These are phyloP conservation scores for Centaurea solstitialis DNA, from an alignment of 129 eudicot genomes.

Conservation along the genomic window DNA sequence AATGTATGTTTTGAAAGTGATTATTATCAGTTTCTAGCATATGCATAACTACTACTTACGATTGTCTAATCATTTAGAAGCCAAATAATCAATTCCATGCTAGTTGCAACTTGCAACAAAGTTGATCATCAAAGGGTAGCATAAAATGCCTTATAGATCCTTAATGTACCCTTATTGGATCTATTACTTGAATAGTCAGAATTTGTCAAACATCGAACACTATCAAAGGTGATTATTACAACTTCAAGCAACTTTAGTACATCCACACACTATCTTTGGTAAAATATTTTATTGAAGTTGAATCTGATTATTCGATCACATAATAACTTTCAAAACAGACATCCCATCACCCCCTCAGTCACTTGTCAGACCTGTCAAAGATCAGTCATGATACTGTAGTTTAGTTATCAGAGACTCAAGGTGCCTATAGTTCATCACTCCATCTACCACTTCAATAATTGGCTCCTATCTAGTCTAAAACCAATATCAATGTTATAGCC, in stretches of 20 bases:
- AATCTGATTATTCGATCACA: background rate
- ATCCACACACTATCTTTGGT: background rate
- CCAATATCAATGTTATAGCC: background rate
- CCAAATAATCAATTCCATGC: background rate
- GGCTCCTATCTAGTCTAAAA: background rate
- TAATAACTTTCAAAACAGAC: background rate
- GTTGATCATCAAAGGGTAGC: background rate
- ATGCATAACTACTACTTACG: background rate
- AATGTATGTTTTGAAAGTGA: background rate
- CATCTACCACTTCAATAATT: background rate
- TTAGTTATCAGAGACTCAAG: too few species aligned
- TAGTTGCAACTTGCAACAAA: background rate
- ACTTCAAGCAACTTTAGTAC: background rate
- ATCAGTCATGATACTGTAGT: background rate
- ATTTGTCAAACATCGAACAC: background rate
- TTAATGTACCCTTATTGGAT: background rate
- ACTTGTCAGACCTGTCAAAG: conserved; percentile 4
- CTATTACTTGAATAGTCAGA: background rate
- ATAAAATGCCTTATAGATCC: background rate
- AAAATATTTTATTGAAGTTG: background rate
- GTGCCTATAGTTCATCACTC: background rate
- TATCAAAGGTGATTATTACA: background rate
- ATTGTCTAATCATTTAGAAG: background rate
- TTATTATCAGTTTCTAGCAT: background rate
- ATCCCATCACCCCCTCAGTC: background rate